Base-by-base conservation (phyloP, 2,329 filamentous ascomycete species). In the Colletotrichum spinosum region DNA sequence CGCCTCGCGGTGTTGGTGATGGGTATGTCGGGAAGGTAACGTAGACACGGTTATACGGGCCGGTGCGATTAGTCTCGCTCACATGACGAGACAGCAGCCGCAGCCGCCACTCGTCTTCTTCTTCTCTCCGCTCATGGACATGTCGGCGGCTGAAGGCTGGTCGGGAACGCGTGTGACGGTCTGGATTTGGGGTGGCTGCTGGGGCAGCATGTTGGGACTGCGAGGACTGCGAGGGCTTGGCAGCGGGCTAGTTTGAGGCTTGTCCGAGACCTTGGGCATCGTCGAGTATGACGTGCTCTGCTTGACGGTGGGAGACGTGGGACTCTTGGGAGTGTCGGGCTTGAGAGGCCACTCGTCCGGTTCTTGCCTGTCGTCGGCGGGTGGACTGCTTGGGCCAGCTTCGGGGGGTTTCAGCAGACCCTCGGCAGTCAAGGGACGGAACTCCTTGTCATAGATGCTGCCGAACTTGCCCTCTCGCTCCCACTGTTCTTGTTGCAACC, bases 401-500 rank as follows among this genome's bases (percentile, higher is more conserved):
- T 82, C 82, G 6, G 84, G 81, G 2, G 81, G 82, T 64, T 75
- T 81, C 41, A 79, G 72, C 69, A 86, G 81, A 4, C 80, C 78
- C 50, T 92, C 87, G 53, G 92, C 87, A 42, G 92, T 96, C 68
- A 98, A 81, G 6, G 94, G 90, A 15, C 92, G 89, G 79, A 97
- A 96, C 65, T 97, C 90, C 68, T 89, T 92, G 79, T 97, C 94
- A 75, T 97, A 97, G 34, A 91, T 85, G 65, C 88, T 92, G 4
- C 93, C 93, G 68, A 93, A 92, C 69, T 92, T 93, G 68, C 94
- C 94, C 77, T 97, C 93, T 71, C 90, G 92, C 78, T 97, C 94
- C 94, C 94, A 97, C 76, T 95, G 92, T 77, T 97, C 94, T 80
- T 97, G 95, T 76, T 96, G 92, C 77, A 98, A 85, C 60, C 93